These are phyloP conservation scores for Didymella pinodella DNA, from an alignment of 2,329 filamentous ascomycete genomes.

Conservation along the genomic window DNA sequence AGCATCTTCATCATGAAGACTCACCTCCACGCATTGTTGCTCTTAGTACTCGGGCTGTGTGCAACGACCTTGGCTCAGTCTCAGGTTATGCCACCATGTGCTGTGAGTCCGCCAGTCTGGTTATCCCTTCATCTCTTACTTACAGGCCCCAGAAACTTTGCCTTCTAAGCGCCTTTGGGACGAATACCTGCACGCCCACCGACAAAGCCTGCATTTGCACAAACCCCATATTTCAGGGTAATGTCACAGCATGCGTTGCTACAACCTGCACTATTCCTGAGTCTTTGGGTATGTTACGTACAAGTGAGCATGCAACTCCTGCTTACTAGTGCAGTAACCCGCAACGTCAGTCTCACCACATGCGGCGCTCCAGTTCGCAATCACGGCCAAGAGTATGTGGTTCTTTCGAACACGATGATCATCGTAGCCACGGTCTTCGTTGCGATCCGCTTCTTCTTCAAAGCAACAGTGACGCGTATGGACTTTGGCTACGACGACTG, in stretches of 20 bases:
- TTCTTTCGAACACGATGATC: conserved; percentile 46
- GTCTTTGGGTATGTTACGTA: conserved; percentile 25
- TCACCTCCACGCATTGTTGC: conserved; percentile 9
- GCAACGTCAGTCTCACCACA: conserved; percentile 52
- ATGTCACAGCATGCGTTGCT: conserved; percentile 33
- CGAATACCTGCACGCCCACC: conserved; percentile 29
- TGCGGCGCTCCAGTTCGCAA: conserved; percentile 53
- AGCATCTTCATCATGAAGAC: conserved; percentile 12
- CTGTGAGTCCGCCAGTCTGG: conserved; percentile 24
- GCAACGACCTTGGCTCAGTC: conserved; percentile 17
- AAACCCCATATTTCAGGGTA: conserved; percentile 30
- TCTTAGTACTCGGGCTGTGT: conserved; percentile 16
- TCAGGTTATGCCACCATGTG: conserved; percentile 24
- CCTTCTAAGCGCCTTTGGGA: conserved; percentile 18
- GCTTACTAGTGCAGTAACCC: conserved; percentile 41
- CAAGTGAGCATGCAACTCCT: neutral
- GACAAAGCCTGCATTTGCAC: conserved; percentile 36
- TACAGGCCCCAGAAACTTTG: conserved; percentile 15
- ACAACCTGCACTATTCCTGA: conserved; percentile 34
- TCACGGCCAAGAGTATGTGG: conserved; percentile 44
- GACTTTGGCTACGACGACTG: conserved; percentile 54
- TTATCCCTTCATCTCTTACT: conserved; percentile 1
- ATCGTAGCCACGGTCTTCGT: conserved; percentile 48
- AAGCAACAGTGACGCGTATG: conserved; percentile 44
- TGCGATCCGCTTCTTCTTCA: conserved; percentile 48